phyloP scores from a whole-genome alignment of 768 basidiomycete genomes.

The Hypholoma fasciculare region DNA sequence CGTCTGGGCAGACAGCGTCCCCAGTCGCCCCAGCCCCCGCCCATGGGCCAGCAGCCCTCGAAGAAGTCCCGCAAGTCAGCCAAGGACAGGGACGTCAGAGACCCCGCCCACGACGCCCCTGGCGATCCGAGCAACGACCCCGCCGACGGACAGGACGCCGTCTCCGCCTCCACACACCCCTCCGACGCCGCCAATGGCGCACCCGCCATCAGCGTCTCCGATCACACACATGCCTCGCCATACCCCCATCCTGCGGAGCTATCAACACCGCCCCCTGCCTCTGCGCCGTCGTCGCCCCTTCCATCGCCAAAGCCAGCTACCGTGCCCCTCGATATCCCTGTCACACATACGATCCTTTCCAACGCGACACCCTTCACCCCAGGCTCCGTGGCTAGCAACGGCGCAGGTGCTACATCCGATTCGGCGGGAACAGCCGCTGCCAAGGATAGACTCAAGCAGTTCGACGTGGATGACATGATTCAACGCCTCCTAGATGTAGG shows the following conservation, averaged over 20 bases:
- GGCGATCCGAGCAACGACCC: constrained; percentile 44
- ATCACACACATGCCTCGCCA: constrained; percentile 40
- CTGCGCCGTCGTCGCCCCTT: constrained; percentile 40
- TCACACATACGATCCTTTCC: constrained; percentile 84
- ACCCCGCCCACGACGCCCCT: constrained; percentile 33
- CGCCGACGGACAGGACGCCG: constrained; percentile 34
- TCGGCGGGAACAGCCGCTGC: constrained; percentile 41
- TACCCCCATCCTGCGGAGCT: constrained; percentile 34
- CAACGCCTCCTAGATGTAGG: constrained; percentile 93
- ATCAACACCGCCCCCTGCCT: constrained; percentile 36
- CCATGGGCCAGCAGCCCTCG: constrained; percentile 84
- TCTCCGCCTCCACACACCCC: constrained; percentile 39
- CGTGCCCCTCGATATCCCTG: constrained; percentile 73
- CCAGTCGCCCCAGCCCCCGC: constrained; percentile 69
- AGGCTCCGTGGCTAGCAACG: constrained; percentile 44
- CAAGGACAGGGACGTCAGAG: constrained; percentile 70
- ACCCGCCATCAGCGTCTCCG: constrained; percentile 44
- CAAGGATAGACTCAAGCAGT: constrained; percentile 63
- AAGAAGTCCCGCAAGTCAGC: constrained; percentile 74
- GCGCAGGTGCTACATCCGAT: constrained; percentile 39
- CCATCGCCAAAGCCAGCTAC: constrained; percentile 43
- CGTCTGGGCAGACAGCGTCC: constrained; percentile 72
- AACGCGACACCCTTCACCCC: constrained; percentile 58
- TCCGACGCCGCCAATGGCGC: constrained; percentile 36
- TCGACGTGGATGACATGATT: constrained; percentile 99